phyloP scores from a whole-genome alignment of 345 rosid species.

The Clausena lansium region DNA sequence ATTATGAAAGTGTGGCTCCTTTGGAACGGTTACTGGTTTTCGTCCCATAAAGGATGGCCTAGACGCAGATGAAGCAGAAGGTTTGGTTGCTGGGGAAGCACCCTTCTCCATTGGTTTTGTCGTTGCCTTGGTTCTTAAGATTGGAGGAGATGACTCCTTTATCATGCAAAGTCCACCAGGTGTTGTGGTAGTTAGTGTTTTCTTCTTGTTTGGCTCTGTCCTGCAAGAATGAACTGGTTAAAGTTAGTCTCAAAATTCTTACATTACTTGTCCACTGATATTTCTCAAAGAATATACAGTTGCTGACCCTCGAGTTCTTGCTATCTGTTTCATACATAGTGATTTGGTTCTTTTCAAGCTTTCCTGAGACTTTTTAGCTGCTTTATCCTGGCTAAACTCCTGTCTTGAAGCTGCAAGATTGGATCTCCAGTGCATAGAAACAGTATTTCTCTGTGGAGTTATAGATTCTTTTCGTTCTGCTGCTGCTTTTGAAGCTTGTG shows the following conservation, averaged over 20 bases:
- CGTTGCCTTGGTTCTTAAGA: slow-evolving; percentile 27
- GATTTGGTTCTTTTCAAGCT: slow-evolving; percentile 38
- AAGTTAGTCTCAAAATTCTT: neutral
- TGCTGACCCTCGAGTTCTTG: slow-evolving; percentile 35
- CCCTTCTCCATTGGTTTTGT: slow-evolving; percentile 16
- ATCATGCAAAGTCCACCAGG: slow-evolving; percentile 27
- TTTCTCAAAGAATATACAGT: neutral
- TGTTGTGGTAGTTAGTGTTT: slow-evolving; percentile 10
- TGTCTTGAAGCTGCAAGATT: slow-evolving; percentile 12
- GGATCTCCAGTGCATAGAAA: slow-evolving; percentile 30
- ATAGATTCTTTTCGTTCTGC: slow-evolving; percentile 20
- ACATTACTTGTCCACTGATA: neutral
- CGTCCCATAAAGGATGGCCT: slow-evolving; percentile 36
- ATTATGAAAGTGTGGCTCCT: slow-evolving; percentile 61
- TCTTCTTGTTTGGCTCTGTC: slow-evolving; percentile 30
- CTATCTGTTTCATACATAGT: slow-evolving; percentile 28
- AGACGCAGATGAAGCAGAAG: slow-evolving; percentile 27
- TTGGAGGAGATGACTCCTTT: slow-evolving; percentile 31
- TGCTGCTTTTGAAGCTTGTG: slow-evolving; percentile 21
- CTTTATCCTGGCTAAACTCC: slow-evolving; percentile 15
- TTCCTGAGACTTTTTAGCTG: slow-evolving; percentile 20
- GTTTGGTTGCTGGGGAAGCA: slow-evolving; percentile 27
- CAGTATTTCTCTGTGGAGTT: slow-evolving; percentile 25
- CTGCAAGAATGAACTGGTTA: slow-evolving; percentile 33
- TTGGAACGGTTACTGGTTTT: slow-evolving; percentile 47